phyloP scores from a whole-genome alignment of 176 grass and related monocot species.

The Stipa capillata region DNA sequence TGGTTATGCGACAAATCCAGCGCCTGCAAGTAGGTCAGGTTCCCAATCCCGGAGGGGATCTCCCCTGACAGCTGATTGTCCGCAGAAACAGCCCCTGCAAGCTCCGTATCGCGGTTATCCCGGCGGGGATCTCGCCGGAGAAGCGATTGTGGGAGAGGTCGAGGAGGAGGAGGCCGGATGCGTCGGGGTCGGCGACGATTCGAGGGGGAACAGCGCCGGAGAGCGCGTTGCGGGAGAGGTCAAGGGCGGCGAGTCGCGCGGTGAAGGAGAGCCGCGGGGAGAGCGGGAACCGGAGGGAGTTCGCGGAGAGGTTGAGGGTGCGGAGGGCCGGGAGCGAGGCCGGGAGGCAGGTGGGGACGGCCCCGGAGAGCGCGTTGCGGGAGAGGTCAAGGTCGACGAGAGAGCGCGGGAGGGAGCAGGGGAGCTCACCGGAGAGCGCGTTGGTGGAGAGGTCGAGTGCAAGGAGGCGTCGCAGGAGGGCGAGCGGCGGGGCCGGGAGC shows the following conservation, averaged over 20 bases:
- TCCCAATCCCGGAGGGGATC: constrained; percentile 79
- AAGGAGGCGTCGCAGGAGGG: constrained; percentile 38
- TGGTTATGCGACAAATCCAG: constrained; percentile 83
- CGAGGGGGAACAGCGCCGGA: constrained; percentile 50
- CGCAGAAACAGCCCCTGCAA: constrained; percentile 73
- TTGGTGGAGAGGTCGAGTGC: constrained; percentile 41
- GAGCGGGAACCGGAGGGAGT: constrained; percentile 55
- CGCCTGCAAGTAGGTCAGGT: constrained; percentile 84
- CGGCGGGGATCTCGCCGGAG: constrained; percentile 57
- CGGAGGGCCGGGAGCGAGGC: constrained; percentile 40
- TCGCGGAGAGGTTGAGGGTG: constrained; percentile 70
- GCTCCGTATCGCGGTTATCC: constrained; percentile 58
- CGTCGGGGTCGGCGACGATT: constrained; percentile 53
- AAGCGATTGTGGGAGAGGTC: constrained; percentile 69
- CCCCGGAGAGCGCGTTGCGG: constrained; percentile 64
- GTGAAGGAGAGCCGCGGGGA: constrained; percentile 85
- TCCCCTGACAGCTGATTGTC: constrained; percentile 62
- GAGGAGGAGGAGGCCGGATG: constrained; percentile 47
- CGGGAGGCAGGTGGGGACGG: constrained; percentile 49
- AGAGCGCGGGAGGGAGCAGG: constrained; percentile 49
- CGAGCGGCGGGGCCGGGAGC: constrained; percentile 26
- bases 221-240: constrained; percentile 65
- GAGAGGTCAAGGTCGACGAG: constrained; percentile 57
- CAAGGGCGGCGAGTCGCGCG: constrained; percentile 54
- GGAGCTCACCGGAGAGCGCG: constrained; percentile 47